These are phyloP conservation scores for Yamadazyma ubonensis DNA, from an alignment of 805 yeast species.

Conservation along the genomic window DNA sequence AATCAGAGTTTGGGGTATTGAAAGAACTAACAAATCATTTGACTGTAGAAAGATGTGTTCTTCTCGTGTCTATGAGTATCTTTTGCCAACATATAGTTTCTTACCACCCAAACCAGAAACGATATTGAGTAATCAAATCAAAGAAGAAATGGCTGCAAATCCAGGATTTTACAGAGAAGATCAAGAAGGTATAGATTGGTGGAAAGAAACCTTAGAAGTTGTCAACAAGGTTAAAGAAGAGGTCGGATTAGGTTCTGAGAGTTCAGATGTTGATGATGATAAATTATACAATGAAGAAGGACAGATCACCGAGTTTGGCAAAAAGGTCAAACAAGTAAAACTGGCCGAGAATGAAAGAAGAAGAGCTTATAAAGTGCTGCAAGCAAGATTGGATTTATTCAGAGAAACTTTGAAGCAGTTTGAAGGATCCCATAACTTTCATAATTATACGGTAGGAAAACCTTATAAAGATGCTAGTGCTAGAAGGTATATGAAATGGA, in stretches of 20 bases:
- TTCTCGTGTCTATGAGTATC: slow-evolving; percentile 91
- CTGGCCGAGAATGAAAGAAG: slow-evolving; percentile 65
- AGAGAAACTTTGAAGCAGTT: slow-evolving; percentile 70
- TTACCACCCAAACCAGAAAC: slow-evolving; percentile 86
- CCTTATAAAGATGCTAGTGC: slow-evolving; percentile 82
- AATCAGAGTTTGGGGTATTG: slow-evolving; percentile 90
- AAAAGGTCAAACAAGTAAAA: slow-evolving; percentile 46
- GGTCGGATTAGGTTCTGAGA: slow-evolving; percentile 3
- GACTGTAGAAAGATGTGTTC: slow-evolving; percentile 95
- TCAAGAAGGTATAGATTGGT: slow-evolving; percentile 70
- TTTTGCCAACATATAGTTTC: slow-evolving; percentile 87
- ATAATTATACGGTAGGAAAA: slow-evolving; percentile 83
- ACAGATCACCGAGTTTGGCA: slow-evolving; percentile 31
- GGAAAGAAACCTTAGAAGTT: slow-evolving; percentile 49
- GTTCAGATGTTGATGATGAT: slow-evolving; percentile 3
- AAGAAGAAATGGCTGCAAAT: slow-evolving; percentile 47
- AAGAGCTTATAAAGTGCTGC: slow-evolving; percentile 64
- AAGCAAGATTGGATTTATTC: slow-evolving; percentile 60
- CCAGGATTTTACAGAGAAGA: slow-evolving; percentile 65
- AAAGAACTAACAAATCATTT: slow-evolving; percentile 83
- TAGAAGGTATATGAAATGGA: slow-evolving; percentile 72
- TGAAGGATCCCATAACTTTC: slow-evolving; percentile 89
- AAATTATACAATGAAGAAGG: slow-evolving; percentile 34
- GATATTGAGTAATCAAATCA: slow-evolving; percentile 59
- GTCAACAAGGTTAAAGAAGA: slow-evolving; percentile 8